Base-by-base conservation (phyloP, 345 rosid species). In the Clarkia xantiana region DNA sequence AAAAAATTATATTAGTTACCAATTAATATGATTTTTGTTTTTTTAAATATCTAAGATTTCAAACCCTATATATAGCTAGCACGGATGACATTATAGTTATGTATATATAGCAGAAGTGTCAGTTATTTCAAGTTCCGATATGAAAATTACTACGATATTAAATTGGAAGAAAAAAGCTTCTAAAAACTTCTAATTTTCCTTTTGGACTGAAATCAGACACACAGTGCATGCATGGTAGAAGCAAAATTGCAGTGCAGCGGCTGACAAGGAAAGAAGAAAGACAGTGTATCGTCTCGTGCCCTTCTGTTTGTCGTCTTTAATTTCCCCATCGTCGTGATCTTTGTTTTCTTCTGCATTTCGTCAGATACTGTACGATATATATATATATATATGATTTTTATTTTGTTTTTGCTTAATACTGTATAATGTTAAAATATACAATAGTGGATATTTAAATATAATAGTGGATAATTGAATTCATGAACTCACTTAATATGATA, bases 281-380 rank as follows among this genome's bases (percentile, higher is more conserved):
- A 29, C 61, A 58, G 38, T 43, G 1, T 34, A 18, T 51, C 47
- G 45, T 49, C 17, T 54, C 20, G 57, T 62, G 60, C 23, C 43
- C 36, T 53, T 34, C 16, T 49, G 47, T 22, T 52, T 60, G 58
- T 53, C 51, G 44, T 40, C 17, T 47, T 14, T 48, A 45, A 48
- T 22, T 62, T 58, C 63, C 62, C 67, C 58, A 47, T 67, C 70
- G 78, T 72, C 81, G 80, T 78, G 78, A 75, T 62, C 52, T 76
- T 45, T 70, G 45, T 59, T 64, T 68, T 72, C 67, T 58, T 63
- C 41, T 64, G 53, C 49, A 46, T 54, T 40, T 25, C 38, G 50
- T 11, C 23, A 29, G 36, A 29, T 10, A 29, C 6, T 29, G 36
- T 29, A 29, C 36, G 53, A 29, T 39, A 15, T 16, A 49, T 14